A percentile compares a stretch with the other conserved stretches of the same genome.
Conservation (phyloP, 2,329 filamentous ascomycete genomes). For the Botrytis fabae region DNA sequence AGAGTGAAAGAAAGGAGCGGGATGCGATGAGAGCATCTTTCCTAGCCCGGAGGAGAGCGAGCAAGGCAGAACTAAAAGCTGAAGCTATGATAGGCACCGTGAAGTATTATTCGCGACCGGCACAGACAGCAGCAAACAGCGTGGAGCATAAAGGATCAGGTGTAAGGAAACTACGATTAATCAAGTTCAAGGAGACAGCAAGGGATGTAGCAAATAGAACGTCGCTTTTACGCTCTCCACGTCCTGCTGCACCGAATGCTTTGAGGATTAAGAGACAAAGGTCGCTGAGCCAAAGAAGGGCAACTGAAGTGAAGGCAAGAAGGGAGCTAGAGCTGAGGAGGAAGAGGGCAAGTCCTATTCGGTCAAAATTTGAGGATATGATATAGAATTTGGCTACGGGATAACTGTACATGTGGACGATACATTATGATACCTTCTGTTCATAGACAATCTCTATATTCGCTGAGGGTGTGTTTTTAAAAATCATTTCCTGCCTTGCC, state of each 20-base stretch:
- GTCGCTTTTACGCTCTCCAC: not conserved
- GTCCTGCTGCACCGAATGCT: not conserved
- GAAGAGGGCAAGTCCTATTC: not conserved
- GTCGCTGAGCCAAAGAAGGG: too few relatives aligned
- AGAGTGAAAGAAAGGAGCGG: not conserved
- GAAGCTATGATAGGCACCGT: not conserved
- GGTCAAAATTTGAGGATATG: constrained; percentile 6
- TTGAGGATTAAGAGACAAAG: not conserved
- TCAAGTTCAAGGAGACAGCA: not conserved
- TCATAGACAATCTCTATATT: not conserved
- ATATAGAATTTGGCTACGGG: not conserved
- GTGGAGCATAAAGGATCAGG: not conserved
- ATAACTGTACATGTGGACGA: not conserved
- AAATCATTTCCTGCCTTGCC: too few relatives aligned
- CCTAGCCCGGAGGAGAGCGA: not conserved
- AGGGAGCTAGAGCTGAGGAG: not conserved
- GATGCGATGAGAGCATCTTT: not conserved
- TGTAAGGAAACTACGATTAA: not conserved
- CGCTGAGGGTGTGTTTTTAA: not conserved
- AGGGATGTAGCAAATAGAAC: not conserved
- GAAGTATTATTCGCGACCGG: not conserved
- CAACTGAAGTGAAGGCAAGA: not conserved
- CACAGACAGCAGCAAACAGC: not conserved
- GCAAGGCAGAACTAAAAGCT: not conserved
- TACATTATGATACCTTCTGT: not conserved